phyloP scores from a whole-genome alignment of 164 flowering plant genomes.

The Macadamia integrifolia region DNA sequence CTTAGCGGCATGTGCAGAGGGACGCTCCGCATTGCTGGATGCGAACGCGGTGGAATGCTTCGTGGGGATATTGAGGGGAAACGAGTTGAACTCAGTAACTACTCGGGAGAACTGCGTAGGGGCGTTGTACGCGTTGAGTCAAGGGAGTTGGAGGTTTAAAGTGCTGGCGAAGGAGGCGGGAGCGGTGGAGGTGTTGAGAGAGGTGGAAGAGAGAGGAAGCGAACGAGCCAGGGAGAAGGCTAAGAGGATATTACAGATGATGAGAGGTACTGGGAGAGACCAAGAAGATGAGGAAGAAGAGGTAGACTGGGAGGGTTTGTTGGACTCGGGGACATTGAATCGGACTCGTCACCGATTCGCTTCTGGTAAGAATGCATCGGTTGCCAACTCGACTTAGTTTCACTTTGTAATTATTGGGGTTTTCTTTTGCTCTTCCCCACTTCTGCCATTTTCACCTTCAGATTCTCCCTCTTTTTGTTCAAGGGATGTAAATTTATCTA shows the following conservation, averaged over 20 bases:
- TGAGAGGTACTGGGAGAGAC: constrained; percentile 35
- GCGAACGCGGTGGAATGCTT: constrained; percentile 61
- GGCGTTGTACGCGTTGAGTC: constrained; percentile 63
- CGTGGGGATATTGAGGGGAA: constrained; percentile 42
- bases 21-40: constrained; percentile 80
- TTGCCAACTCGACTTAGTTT: constrained; percentile 52
- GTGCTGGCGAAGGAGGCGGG: constrained; percentile 75
- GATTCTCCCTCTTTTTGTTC: background rate
- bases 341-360: constrained; percentile 28
- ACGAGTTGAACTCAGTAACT: constrained; percentile 33
- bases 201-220: constrained; percentile 59
- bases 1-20: constrained; percentile 62
- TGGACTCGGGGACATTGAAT: constrained; percentile 35
- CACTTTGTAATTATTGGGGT: background rate
- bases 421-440: background rate
- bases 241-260: constrained; percentile 48
- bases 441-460: background rate
- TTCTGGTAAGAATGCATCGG: constrained; percentile 12
- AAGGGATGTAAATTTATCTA: no score
- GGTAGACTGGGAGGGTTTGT: constrained; percentile 34
- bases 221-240: constrained; percentile 68
- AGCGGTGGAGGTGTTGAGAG: constrained; percentile 64
- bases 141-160: constrained; percentile 70
- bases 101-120: constrained; percentile 72
- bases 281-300: background rate